Conservation (phyloP, 768 basidiomycete species). For the Phlegmacium glaucopus region DNA sequence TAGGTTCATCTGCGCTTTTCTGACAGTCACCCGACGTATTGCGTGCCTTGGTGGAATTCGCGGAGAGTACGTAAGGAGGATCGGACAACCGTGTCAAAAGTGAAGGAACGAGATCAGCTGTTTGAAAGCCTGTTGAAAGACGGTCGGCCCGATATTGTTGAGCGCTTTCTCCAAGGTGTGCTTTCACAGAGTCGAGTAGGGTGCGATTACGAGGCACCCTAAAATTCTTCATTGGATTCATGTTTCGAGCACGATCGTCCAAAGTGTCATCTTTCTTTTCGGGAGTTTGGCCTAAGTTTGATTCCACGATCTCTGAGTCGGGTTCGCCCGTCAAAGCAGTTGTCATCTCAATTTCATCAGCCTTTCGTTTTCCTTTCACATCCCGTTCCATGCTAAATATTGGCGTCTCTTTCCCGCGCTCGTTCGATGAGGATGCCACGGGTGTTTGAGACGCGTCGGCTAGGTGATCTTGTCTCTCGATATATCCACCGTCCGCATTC, state of each 20-base stretch:
- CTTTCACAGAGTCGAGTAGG: constrained; percentile 45
- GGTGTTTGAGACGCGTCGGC: neutral
- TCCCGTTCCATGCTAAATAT: neutral
- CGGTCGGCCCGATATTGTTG: neutral
- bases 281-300: neutral
- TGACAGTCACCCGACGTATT: neutral
- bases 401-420: constrained; percentile 1
- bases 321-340: neutral
- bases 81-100: constrained; percentile 5
- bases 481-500: constrained; percentile 1
- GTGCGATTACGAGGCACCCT: constrained; percentile 34
- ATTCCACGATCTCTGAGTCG: constrained; percentile 1
- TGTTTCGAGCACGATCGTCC: neutral
- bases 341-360: neutral
- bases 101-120: neutral
- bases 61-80: neutral
- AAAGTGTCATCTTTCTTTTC: neutral
- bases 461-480: neutral
- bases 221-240: neutral
- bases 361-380: constrained; percentile 13
- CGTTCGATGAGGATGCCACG: neutral
- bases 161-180: constrained; percentile 31
- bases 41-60: neutral
- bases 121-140: neutral
- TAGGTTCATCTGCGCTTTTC: neutral